Percentiles rank a stretch among this genome's conserved stretches.
These are phyloP conservation scores for Scytalidium lignicola DNA, from an alignment of 2,329 filamentous ascomycete genomes.

Conservation along the genomic window DNA sequence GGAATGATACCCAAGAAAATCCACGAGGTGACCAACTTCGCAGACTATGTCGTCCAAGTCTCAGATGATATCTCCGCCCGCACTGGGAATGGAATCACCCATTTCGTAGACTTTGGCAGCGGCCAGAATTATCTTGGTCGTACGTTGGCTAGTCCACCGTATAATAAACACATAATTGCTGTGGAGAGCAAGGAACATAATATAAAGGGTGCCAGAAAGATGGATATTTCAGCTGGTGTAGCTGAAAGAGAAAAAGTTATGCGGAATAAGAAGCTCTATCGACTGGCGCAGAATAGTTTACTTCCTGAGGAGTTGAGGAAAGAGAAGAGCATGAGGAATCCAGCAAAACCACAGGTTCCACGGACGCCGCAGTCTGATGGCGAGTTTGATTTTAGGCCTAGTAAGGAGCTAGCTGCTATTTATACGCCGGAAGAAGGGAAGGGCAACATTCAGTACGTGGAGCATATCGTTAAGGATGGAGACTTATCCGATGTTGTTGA, in stretches of 20 bases:
- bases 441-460: conserved; percentile 71
- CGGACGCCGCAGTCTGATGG: conserved; percentile 7
- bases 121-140: conserved; percentile 95
- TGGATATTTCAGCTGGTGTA: conserved; percentile 78
- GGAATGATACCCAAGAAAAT: conserved; percentile 97
- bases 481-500: conserved; percentile 64
- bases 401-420: conserved; percentile 42
- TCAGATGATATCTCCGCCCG: conserved; percentile 52
- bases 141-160: conserved; percentile 77
- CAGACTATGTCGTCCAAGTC: conserved; percentile 69
- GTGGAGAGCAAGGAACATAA: conserved; percentile 86
- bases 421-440: conserved; percentile 56
- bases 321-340: conserved; percentile 33
- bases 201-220: conserved; percentile 75
- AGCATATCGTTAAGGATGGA: conserved; percentile 68
- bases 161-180: conserved; percentile 81
- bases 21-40: conserved; percentile 88
- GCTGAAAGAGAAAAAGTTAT: conserved; percentile 67
- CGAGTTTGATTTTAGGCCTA: conserved; percentile 44
- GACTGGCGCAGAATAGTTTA: conserved; percentile 28
- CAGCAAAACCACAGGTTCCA: conserved; percentile 27
- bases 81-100: conserved; percentile 61
- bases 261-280: conserved; percentile 78
- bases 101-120: conserved; percentile 93
- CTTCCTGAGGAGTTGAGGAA: conserved; percentile 37